phyloP scores from a whole-genome alignment of 106 monocot species.

The Vanilla planifolia region DNA sequence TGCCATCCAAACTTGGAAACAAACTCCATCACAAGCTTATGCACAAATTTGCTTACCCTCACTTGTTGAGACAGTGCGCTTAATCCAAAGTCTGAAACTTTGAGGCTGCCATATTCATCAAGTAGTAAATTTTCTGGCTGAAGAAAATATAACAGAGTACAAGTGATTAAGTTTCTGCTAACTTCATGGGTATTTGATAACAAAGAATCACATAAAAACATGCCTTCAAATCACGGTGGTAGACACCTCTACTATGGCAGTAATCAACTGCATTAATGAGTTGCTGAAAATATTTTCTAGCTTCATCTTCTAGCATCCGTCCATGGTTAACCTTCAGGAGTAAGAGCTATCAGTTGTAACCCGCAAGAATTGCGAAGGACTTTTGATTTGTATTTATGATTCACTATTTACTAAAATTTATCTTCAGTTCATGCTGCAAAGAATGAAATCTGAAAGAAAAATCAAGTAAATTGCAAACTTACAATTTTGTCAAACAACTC shows the following conservation, averaged over 20 bases:
- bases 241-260: slow-evolving; percentile 57
- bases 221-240: slow-evolving; percentile 57
- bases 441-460: not conserved
- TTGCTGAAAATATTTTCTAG: slow-evolving; percentile 50
- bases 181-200: not conserved
- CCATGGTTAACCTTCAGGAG: slow-evolving; percentile 32
- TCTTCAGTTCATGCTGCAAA: not conserved
- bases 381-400: too few species aligned
- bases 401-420: not conserved
- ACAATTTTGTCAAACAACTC: slow-evolving; percentile 80
- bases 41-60: slow-evolving; percentile 33
- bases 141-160: not conserved
- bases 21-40: not conserved
- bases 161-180: not conserved
- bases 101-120: slow-evolving; percentile 61
- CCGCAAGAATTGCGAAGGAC: not conserved
- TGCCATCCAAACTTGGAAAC: not conserved
- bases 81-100: slow-evolving; percentile 90
- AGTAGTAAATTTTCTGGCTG: slow-evolving; percentile 87
- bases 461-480: slow-evolving; percentile 17
- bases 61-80: slow-evolving; percentile 86
- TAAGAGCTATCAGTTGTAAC: not conserved
- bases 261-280: slow-evolving; percentile 57
- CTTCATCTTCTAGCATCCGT: slow-evolving; percentile 53
- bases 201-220: not conserved